A percentile compares a stretch with the other conserved stretches of the same genome.
Evolutionary conservation across 2,329 filamentous ascomycete species (phyloP).

Genomic region (Aureobasidium sp.): DNA sequence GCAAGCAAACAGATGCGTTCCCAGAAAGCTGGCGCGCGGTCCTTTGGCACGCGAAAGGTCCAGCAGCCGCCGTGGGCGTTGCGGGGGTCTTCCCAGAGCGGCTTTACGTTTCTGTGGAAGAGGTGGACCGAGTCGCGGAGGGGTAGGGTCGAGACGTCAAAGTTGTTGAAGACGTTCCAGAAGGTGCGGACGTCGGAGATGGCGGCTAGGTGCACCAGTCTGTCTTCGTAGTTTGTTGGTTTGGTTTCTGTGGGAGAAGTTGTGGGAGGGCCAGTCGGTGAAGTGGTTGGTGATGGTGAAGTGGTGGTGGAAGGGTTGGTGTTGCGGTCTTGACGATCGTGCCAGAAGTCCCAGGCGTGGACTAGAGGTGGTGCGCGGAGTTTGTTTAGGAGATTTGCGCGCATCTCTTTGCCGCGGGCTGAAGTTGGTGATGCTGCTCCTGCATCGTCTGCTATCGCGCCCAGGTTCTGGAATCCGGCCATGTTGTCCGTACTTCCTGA

Average conservation of each 20-base stretch:
- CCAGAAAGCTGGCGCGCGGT: constrained; percentile 65
- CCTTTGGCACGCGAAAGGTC: constrained; percentile 86
- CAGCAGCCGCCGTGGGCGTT: constrained; percentile 82
- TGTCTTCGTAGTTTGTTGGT: constrained; percentile 34
- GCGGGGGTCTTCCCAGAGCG: constrained; percentile 78
- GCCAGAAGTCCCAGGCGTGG: constrained; percentile 48
- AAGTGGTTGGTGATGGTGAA: not conserved
- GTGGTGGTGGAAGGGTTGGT: constrained; percentile 1
- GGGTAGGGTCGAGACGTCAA: constrained; percentile 65
- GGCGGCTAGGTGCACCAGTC: constrained; percentile 39
- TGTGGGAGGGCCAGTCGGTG: not conserved
- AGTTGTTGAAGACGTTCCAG: constrained; percentile 57
- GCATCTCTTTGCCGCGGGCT: constrained; percentile 72
- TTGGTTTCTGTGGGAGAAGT: constrained; percentile 12
- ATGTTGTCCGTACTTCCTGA: not conserved
- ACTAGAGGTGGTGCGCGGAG: constrained; percentile 43
- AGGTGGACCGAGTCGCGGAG: constrained; percentile 65
- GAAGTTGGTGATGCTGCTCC: constrained; percentile 59
- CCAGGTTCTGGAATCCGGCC: constrained; percentile 21
- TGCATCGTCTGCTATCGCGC: constrained; percentile 40
- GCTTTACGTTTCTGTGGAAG: constrained; percentile 75
- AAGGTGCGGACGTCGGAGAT: constrained; percentile 44
- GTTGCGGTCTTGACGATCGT: constrained; percentile 38
- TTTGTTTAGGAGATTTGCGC: constrained; percentile 35
- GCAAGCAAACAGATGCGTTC: constrained; percentile 74